These are phyloP conservation scores for Aspergillus olivimuriae DNA, from an alignment of 495 filamentous ascomycete species.

Conservation along the genomic window DNA sequence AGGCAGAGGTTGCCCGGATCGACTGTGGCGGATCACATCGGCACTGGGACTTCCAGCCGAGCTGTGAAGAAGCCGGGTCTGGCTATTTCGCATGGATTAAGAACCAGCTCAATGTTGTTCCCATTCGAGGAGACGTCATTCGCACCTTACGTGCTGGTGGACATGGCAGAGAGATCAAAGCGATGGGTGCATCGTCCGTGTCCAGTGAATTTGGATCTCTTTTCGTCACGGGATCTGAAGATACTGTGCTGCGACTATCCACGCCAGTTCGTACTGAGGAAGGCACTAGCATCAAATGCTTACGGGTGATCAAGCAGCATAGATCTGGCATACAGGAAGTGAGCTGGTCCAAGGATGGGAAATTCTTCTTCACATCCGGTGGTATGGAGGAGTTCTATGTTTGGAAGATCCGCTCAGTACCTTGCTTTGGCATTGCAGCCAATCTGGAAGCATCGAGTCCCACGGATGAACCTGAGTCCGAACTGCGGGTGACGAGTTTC, in stretches of 20 bases:
- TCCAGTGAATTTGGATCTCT: conserved; percentile 11
- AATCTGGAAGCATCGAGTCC: conserved; percentile 57
- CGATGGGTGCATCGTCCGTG: conserved; percentile 47
- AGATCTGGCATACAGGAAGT: conserved; percentile 78
- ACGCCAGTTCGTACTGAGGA: conserved; percentile 11
- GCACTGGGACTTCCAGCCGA: conserved; percentile 52
- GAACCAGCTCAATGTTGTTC: conserved; percentile 34
- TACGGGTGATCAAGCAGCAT: conserved; percentile 65
- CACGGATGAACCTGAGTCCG: conserved; percentile 52
- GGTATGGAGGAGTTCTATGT: conserved; percentile 85
- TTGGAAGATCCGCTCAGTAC: conserved; percentile 60
- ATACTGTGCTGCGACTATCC: conserved; percentile 70
- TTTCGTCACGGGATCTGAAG: conserved; percentile 83
- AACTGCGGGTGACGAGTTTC: conserved; percentile 76
- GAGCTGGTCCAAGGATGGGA: conserved; percentile 57
- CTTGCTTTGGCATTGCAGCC: conserved; percentile 49
- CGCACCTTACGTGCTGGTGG: conserved; percentile 56
- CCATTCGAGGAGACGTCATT: conserved; percentile 42
- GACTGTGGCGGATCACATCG: conserved; percentile 82
- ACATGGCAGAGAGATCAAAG: conserved; percentile 87
- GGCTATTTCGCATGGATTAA: conserved; percentile 49
- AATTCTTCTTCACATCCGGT: conserved; percentile 74
- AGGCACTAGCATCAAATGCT: conserved; percentile 40
- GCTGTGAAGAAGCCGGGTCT: conserved; percentile 15
- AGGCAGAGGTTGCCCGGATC: conserved; percentile 58